Evolutionary conservation across 1,284 basidiomycete species (phyloP).

Genomic region (Microbotryum violaceum): DNA sequence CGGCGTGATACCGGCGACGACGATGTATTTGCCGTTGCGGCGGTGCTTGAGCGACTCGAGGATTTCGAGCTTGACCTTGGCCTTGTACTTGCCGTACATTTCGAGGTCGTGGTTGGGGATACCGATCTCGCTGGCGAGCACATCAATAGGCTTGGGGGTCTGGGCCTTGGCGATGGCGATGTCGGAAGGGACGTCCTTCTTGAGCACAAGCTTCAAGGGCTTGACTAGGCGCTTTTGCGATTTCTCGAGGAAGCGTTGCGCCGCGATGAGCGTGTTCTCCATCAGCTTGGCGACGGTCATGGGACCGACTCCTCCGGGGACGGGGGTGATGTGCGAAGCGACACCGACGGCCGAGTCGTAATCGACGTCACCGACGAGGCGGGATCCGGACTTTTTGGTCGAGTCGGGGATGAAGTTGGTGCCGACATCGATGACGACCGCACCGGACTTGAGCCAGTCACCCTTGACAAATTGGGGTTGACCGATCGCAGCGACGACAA

Average conservation of each 20-base stretch:
- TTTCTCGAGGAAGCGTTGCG: slow-evolving; percentile 69
- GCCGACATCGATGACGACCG: slow-evolving; percentile 90
- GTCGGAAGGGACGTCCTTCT: slow-evolving; percentile 83
- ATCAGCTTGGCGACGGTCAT: slow-evolving; percentile 99
- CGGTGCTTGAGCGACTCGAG: slow-evolving; percentile 78
- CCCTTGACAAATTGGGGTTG: slow-evolving; percentile 84
- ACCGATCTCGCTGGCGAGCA: slow-evolving; percentile 83
- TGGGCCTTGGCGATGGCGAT: slow-evolving; percentile 96
- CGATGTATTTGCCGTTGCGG: slow-evolving; percentile 89
- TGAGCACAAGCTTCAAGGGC: slow-evolving; percentile 68
- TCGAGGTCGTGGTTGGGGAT: slow-evolving; percentile 81
- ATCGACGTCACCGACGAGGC: slow-evolving; percentile 94
- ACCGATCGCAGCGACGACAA: slow-evolving; percentile 89
- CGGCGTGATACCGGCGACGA: slow-evolving; percentile 94
- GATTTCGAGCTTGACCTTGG: slow-evolving; percentile 87
- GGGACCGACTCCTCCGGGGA: slow-evolving; percentile 96
- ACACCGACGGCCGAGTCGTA: slow-evolving; percentile 66
- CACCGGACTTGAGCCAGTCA: slow-evolving; percentile 91
- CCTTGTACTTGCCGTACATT: slow-evolving; percentile 92
- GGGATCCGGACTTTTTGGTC: slow-evolving; percentile 89
- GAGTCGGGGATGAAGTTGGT: slow-evolving; percentile 94
- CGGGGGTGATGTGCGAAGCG: slow-evolving; percentile 89
- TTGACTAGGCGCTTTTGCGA: slow-evolving; percentile 57
- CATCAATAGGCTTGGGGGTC: slow-evolving; percentile 77
- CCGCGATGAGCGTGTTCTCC: slow-evolving; percentile 84